Percentiles rank a stretch among this genome's conserved stretches.
Evolutionary conservation across 2,329 filamentous ascomycete species (phyloP).

Genomic region (Hymenoscyphus fraxineus): DNA sequence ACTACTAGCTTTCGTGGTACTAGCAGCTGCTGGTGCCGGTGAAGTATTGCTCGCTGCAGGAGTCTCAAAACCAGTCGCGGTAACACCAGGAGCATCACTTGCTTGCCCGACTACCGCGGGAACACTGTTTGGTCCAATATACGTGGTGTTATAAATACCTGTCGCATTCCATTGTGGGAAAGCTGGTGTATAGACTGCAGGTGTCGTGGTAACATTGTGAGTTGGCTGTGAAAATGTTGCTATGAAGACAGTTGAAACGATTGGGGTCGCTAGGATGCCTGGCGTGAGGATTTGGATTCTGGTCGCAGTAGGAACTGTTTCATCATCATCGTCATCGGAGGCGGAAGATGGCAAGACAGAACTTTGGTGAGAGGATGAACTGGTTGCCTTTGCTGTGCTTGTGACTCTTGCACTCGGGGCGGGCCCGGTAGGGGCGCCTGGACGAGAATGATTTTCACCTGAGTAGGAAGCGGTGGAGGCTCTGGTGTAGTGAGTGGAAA

Average conservation of each 20-base stretch:
- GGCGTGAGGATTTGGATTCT: slow-evolving; percentile 12
- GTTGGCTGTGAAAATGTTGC: slow-evolving; percentile 16
- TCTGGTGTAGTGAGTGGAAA: neutral
- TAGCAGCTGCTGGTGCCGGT: neutral
- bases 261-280: slow-evolving; percentile 5
- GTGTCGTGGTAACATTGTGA: slow-evolving; percentile 17
- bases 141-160: neutral
- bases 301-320: neutral
- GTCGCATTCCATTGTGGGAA: slow-evolving; percentile 18
- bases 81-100: neutral
- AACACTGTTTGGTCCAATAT: neutral
- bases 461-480: neutral
- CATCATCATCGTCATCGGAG: neutral
- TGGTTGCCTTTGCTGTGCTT: neutral
- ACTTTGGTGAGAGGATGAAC: neutral
- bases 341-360: neutral
- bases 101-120: neutral
- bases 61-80: neutral
- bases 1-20: neutral
- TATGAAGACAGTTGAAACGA: slow-evolving; percentile 15
- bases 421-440: neutral
- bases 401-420: neutral
- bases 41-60: neutral
- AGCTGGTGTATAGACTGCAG: slow-evolving; percentile 11
- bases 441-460: neutral